Conservation (phyloP, 768 basidiomycete species). For the Leccinellum luteum region DNA sequence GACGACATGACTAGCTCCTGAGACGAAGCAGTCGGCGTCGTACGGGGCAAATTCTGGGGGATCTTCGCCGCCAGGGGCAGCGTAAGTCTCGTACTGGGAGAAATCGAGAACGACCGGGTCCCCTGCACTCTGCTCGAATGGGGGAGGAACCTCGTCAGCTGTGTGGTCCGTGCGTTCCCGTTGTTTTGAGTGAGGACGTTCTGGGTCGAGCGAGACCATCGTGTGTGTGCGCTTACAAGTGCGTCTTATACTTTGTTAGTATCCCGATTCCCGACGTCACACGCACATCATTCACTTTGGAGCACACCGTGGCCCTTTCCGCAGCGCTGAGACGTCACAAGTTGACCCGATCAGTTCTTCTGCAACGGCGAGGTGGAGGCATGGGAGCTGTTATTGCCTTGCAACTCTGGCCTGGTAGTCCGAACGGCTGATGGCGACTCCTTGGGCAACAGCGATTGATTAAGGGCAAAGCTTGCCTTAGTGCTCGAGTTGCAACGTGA, state of each 20-base stretch:
- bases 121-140: conserved; percentile 27
- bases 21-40: conserved; percentile 56
- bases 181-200: conserved; percentile 7
- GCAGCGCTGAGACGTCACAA: neutral
- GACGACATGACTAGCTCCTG: conserved; percentile 48
- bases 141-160: conserved; percentile 15
- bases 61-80: conserved; percentile 38
- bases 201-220: conserved; percentile 9
- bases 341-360: neutral
- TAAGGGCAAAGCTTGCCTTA: conserved; percentile 19
- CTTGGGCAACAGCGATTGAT: conserved; percentile 9
- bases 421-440: conserved; percentile 3
- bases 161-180: neutral
- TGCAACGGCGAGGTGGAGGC: conserved; percentile 1
- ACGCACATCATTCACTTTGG: neutral
- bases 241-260: neutral
- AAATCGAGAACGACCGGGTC: conserved; percentile 26
- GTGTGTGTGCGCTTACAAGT: too few species aligned
- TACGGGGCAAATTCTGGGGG: conserved; percentile 67
- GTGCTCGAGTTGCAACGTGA: conserved; percentile 15
- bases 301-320: neutral
- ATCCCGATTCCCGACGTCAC: neutral
- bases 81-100: conserved; percentile 17
- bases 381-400: conserved; percentile 5
- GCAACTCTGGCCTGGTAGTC: neutral